Conservation (phyloP, 768 basidiomycete species). For the Tricholoma furcatifolium region DNA sequence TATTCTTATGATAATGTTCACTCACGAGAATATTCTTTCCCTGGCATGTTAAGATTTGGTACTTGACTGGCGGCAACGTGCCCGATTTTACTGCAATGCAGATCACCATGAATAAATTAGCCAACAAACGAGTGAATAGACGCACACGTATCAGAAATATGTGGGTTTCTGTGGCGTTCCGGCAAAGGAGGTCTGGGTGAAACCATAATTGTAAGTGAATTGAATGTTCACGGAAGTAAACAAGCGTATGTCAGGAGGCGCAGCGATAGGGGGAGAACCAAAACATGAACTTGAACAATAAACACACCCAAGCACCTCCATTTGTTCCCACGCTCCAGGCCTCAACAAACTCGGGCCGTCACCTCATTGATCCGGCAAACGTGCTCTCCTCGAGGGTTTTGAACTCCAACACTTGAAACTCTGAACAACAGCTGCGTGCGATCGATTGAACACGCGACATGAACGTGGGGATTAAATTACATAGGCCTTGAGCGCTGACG, state of each 20-base stretch:
- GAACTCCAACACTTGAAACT: not conserved
- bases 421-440: too few relatives aligned
- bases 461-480: too few relatives aligned
- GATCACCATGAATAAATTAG: slow-evolving; percentile 14
- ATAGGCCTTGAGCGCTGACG: too few relatives aligned
- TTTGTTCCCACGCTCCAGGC: slow-evolving; percentile 28
- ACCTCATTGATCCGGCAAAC: not conserved
- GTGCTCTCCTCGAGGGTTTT: not conserved
- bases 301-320: slow-evolving; percentile 27
- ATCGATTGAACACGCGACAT: too few relatives aligned
- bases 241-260: slow-evolving; percentile 6
- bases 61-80: slow-evolving; percentile 76
- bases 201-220: slow-evolving; percentile 28
- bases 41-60: slow-evolving; percentile 87
- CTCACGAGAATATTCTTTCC: slow-evolving; percentile 72
- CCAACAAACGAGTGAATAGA: slow-evolving; percentile 9
- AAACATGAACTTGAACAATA: slow-evolving; percentile 27
- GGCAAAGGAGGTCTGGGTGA: slow-evolving; percentile 50
- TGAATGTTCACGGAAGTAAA: slow-evolving; percentile 6
- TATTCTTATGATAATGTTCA: not conserved
- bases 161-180: slow-evolving; percentile 46
- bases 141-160: slow-evolving; percentile 44
- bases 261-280: slow-evolving; percentile 14
- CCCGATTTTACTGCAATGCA: slow-evolving; percentile 32
- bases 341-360: slow-evolving; percentile 14